A percentile compares a stretch with the other conserved stretches of the same genome.
Evolutionary conservation across 345 rosid genomes (phyloP).

Genomic region (Trapa incisa): DNA sequence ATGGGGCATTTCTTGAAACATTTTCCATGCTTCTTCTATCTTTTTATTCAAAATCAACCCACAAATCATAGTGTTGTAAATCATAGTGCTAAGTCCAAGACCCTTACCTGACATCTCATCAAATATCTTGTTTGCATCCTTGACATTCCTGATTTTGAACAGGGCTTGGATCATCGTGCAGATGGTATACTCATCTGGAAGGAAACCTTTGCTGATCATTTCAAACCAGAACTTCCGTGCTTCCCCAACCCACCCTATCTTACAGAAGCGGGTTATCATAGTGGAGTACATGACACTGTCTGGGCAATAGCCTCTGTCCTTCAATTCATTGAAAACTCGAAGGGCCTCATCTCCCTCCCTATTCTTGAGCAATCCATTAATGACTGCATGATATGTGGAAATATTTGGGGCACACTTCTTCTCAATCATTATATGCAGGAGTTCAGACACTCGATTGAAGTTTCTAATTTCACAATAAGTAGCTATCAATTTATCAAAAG

Average conservation of each 20-base stretch:
- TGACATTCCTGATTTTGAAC: conserved; percentile 18
- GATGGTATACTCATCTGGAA: conserved; percentile 29
- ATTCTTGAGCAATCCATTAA: conserved; percentile 37
- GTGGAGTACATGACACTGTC: conserved; percentile 32
- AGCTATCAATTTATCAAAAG: conserved; percentile 28
- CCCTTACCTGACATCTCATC: conserved; percentile 37
- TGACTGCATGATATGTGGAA: conserved; percentile 32
- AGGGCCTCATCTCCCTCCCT: conserved; percentile 22
- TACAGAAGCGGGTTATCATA: conserved; percentile 32
- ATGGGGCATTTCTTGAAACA: conserved; percentile 42
- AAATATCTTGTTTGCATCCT: conserved; percentile 22
- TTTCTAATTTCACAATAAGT: conserved; percentile 20
- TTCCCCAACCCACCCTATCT: conserved; percentile 17
- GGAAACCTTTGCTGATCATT: conserved; percentile 32
- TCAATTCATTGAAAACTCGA: conserved; percentile 23
- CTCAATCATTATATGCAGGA: conserved; percentile 40
- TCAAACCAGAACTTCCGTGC: conserved; percentile 41
- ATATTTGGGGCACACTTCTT: conserved; percentile 24
- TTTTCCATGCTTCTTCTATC: conserved; percentile 28
- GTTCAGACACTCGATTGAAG: conserved; percentile 27
- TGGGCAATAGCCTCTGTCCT: conserved; percentile 39
- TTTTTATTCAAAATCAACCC: conserved; percentile 31
- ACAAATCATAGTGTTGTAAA: conserved; percentile 38
- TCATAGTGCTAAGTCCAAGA: conserved; percentile 26
- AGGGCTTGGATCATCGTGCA: conserved; percentile 25